Base-by-base conservation (phyloP, 345 rosid genomes). In the Brassica juncea region DNA sequence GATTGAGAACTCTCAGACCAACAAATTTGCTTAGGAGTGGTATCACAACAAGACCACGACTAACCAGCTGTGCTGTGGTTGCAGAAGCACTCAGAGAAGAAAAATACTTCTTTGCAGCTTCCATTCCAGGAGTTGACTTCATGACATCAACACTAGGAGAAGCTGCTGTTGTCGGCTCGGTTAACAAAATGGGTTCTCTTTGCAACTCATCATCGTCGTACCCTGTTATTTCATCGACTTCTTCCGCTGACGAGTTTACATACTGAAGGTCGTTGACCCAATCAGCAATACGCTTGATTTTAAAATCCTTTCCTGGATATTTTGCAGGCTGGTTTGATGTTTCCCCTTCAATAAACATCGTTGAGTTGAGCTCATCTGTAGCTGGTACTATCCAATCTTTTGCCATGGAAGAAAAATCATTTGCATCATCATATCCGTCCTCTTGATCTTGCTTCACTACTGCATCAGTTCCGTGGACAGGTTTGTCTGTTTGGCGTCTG, bases 261-360 rank as follows among this genome's bases (percentile, higher is more conserved):
- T 87, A 89, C 73, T 93, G 91, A 79, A 93, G 92, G 82, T 90
- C 92, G 54, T 68, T 86, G 66, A 95, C 91, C 99, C 99, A 95
- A 28, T 91, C 92, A 83, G 88, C 86, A 10, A 91, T 90, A 6
- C 94, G 89, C 89, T 86, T 93, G 47, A 87, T 62, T 84, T 85
- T 95, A 73, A 83, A 93, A 86, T 90, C 92, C 81, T 86, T 86
- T 64, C 82, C 83, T 5, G 89, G 81, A 73, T 75, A 74, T 62
- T 84, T 88, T 72, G 87, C 83, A 83, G 62, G 77, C 73, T 76
- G 81, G 82, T 57, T 70, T 8, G 85, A 82, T 71, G 85, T 76
- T 70, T 89, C 91, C 78, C 84, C 90, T 70, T 81, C 84, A 75
- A 75, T 68, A 59, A 73, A 74, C 77, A 75, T 82, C 70, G 58